Evolutionary conservation across 106 monocot genomes (phyloP).

Genomic region (Narthecium ossifragum): DNA sequence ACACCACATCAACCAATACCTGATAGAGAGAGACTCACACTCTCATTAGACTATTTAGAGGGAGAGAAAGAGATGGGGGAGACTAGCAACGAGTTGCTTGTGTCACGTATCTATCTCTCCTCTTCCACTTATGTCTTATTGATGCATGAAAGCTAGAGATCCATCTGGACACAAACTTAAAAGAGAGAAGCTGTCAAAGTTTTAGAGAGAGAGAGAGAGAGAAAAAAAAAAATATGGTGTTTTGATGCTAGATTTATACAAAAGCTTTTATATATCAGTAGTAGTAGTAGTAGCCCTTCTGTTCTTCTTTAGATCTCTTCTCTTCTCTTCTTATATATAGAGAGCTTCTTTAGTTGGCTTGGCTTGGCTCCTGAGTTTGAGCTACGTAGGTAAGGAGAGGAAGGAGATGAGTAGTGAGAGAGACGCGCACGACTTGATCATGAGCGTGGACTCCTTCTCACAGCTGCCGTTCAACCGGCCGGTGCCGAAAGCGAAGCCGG

Average conservation of each 20-base stretch:
- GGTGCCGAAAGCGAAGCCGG: conserved; percentile 5
- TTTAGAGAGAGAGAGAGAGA: neutral
- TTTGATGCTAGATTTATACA: neutral
- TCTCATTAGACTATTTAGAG: no score
- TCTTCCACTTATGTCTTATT: conserved; percentile 31
- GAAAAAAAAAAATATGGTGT: conserved; percentile 4
- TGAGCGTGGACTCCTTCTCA: conserved; percentile 46
- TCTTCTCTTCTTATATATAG: neutral
- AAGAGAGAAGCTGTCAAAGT: neutral
- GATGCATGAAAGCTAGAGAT: conserved; percentile 29
- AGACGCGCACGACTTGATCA: conserved; percentile 34
- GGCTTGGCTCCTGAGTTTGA: no score
- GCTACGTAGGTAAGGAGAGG: no score
- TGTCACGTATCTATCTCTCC: conserved; percentile 13
- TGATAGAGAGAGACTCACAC: conserved; percentile 13
- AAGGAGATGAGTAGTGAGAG: conserved; percentile 31
- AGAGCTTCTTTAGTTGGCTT: no score
- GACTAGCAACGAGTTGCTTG: neutral
- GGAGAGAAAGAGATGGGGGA: conserved; percentile 7
- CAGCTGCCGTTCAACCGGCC: conserved; percentile 48
- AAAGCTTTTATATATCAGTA: no score
- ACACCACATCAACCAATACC: conserved; percentile 11
- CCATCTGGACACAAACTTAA: neutral
- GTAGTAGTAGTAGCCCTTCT: neutral
- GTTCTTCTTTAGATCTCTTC: neutral